Conservation (phyloP, 1,284 basidiomycete genomes). For the Phellopilus nigrolimitatus region DNA sequence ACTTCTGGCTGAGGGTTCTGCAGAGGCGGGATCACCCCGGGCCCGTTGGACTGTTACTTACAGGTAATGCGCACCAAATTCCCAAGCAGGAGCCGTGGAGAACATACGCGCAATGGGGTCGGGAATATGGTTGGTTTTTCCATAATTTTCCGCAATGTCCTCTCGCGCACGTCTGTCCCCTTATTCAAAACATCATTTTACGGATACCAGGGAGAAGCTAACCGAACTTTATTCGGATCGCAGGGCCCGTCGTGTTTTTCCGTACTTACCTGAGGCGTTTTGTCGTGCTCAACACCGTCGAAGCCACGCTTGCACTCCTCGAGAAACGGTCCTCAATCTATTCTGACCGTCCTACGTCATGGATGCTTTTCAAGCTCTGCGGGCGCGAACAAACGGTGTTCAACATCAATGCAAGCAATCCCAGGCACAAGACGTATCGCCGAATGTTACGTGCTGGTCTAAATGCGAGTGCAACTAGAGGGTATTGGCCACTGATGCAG, state of each 20-base stretch:
- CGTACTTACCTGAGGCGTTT: constrained; percentile 10
- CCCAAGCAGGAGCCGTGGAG: constrained; percentile 34
- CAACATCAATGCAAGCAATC: constrained; percentile 11
- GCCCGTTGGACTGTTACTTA: constrained; percentile 29
- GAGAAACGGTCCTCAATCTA: constrained; percentile 20
- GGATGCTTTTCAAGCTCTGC: constrained; percentile 14
- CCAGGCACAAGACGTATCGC: constrained; percentile 15
- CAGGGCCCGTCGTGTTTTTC: constrained; percentile 24
- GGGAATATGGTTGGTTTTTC: constrained; percentile 27
- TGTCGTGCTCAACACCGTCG: constrained; percentile 22
- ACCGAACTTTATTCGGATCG: constrained; percentile 19
- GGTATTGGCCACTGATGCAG: constrained; percentile 9
- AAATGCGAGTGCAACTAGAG: neutral
- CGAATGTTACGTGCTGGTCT: constrained; percentile 12
- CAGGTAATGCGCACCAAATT: constrained; percentile 29
- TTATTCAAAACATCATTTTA: neutral
- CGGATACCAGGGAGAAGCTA: constrained; percentile 22
- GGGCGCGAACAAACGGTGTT: constrained; percentile 18
- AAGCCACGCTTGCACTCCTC: constrained; percentile 18
- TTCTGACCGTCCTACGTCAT: constrained; percentile 16
- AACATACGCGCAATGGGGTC: constrained; percentile 34
- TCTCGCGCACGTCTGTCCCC: neutral
- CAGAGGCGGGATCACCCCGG: constrained; percentile 31
- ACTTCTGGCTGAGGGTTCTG: neutral
- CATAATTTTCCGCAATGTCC: neutral